Evolutionary conservation across 345 rosid genomes (phyloP), one percentile per base, ranked within the genome.

Genomic region (Pistacia vera): DNA sequence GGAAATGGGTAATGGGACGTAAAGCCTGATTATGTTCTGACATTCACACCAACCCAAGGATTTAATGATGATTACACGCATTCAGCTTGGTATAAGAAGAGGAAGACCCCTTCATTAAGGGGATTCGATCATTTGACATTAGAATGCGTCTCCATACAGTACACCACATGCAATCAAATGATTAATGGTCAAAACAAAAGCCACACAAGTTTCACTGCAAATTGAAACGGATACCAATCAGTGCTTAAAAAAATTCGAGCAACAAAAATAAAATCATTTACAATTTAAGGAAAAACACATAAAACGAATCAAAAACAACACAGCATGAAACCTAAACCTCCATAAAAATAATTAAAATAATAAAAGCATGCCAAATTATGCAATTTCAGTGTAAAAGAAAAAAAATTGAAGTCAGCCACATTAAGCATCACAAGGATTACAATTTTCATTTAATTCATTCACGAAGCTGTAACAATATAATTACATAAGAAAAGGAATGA

Each of bases 111-210:
- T n/a, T n/a, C n/a, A n/a, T n/a, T n/a, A n/a, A n/a, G n/a, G n/a
- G n/a, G n/a, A n/a, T n/a, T n/a, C n/a, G n/a, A n/a, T n/a, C n/a
- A n/a, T n/a, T n/a, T n/a, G n/a, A n/a, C n/a, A n/a, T n/a, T n/a
- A n/a, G n/a, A n/a, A n/a, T n/a, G n/a, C n/a, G 62, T 77, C 16
- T 81, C 88, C 96, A 91, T 91, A 28, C 56, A 20, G 46, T 58
- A 51, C 10, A 59, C 70, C 52, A 44, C 74, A 75, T 49, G 61
- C 77, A 54, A 62, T 56, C n/a, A 70, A 41, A 41, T 41, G 8
- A 41, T 41, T 41, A 41, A 66, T n/a, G 56, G 51, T 54, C 71
- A 66, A 57, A 41, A 57, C 71, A 66, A 57, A 41, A 57, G 54
- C 71, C 73, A 75, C 63, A 70, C 33, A 8, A 25, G 30, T 63